These are phyloP conservation scores for Wickerhamia fluorescens DNA, from an alignment of 805 yeast species.

Conservation along the genomic window DNA sequence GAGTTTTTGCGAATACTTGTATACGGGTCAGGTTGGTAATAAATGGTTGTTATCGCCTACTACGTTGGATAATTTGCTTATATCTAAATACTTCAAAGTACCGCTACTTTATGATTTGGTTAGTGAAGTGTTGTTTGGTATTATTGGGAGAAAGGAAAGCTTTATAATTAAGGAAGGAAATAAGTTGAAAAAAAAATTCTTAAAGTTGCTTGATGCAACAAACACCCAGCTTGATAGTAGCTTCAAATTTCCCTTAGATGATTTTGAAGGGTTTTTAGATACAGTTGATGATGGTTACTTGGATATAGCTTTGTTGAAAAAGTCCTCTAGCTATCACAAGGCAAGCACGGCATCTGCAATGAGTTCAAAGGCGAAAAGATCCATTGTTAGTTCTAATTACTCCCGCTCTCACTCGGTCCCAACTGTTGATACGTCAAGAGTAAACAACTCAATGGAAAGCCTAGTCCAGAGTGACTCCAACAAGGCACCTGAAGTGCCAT, in stretches of 20 bases:
- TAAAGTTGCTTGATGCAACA: conserved; percentile 17
- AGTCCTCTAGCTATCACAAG: conserved; percentile 28
- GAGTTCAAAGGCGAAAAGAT: conserved; percentile 12
- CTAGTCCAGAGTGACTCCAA: too few relatives aligned
- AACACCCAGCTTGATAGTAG: conserved; percentile 15
- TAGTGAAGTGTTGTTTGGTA: conserved; percentile 60
- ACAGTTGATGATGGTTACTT: conserved; percentile 61
- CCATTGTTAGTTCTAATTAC: not conserved
- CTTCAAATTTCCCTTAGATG: conserved; percentile 36
- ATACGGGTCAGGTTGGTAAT: conserved; percentile 74
- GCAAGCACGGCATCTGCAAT: conserved; percentile 13
- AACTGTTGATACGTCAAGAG: not conserved
- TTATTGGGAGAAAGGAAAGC: conserved; percentile 62
- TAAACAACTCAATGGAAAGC: too few relatives aligned
- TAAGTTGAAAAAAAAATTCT: conserved; percentile 23
- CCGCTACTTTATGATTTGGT: conserved; percentile 67
- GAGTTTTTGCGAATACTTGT: conserved; percentile 66
- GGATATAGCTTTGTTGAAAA: conserved; percentile 47
- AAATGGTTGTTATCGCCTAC: conserved; percentile 70
- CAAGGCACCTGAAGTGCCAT: not conserved
- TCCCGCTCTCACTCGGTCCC: not conserved
- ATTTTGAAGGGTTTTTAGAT: conserved; percentile 48
- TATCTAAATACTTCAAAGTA: conserved; percentile 60
- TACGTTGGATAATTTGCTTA: conserved; percentile 53
- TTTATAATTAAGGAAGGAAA: conserved; percentile 37